Base-by-base conservation (phyloP, 345 rosid genomes). In the Excoecaria cochinchinensis region DNA sequence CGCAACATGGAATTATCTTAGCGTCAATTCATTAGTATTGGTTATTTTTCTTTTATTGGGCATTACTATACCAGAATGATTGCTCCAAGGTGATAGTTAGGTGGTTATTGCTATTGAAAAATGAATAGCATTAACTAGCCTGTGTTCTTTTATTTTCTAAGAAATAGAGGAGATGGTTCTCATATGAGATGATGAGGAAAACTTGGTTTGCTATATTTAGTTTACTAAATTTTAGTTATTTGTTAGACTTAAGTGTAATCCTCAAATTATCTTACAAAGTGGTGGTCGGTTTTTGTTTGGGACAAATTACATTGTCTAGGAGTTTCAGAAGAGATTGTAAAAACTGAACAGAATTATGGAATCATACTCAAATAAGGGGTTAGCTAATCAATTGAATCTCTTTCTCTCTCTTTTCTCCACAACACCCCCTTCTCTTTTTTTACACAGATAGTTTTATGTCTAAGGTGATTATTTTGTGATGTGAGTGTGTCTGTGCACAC, bases 161-260 rank as follows among this genome's bases (percentile, higher is more conserved):
- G 50, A 55, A 56, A 40, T 71, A 25, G 52, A 42, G 64, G 38
- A 55, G 40, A 58, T 71, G 40, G 61, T 57, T 71, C 21, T 16
- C 21, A 58, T 58, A n/a, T 5, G 15, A 10, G 50, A 66, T 44
- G 6, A 69, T 69, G 57, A 50, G 56, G 72, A 50, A 68, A 15
- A 9, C 40, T 21, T 36, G 44, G 39, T 5, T 58, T 48, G 42
- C 42, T 25, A 44, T 51, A 2, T 55, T 1, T 39, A 69, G 61
- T n/a, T 53, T 17, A 17, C 47, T 17, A 52, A 55, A 51, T 16
- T 68, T 48, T 17, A 66, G 48, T 21, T 44, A 44, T 44, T 66
- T 66, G 52, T 66, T 66, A 17, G 3, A 38, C 58, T 69, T 36
- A 19, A 31, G 25, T 52, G 51, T 21, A 69, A 31, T 31, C 46